Evolutionary conservation across 2,329 filamentous ascomycete genomes (phyloP), one percentile per base, ranked within the genome.

Genomic region (Aspergillus felis): DNA sequence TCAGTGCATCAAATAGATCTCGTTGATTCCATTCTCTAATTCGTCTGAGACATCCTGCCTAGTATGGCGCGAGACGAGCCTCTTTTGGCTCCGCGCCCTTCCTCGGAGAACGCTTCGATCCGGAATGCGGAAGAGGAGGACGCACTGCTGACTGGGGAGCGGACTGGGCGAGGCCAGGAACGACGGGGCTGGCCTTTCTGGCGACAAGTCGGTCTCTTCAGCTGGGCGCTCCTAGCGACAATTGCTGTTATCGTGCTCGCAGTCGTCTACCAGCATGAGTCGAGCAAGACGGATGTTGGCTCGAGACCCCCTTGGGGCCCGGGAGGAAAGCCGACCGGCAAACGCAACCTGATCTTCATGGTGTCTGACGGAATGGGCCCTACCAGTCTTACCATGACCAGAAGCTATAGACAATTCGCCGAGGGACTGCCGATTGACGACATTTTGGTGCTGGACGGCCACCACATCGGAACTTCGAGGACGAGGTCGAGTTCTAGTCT

Each of bases 321-420:
- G 29, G 68, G 67, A 57, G 72, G 72, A 22, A 79, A 77, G 61
- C 79, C 81, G 56, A 75, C 68, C 28, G 85, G 86, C 53, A 99
- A 97, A 81, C 85, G 91, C 55, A 99, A 97, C 75, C 81, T 99
- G 54, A 88, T 99, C 67, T 97, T 99, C 80, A 99, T 99, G 94
- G 93, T 99, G 41, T 96, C 91, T 0, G 94, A 99, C 74, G 94
- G 94, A 69, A 99, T 99, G 94, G 94, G 94, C 0, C 94, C 94
- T 7, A 91, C 94, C 8, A 93, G 91, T 66, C 81, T 99, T 54
- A 89, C 89, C 27, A 76, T 99, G 71, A 96, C 94, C 6, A 84
- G 94, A 56, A 90, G 87, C 70, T 99, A 89, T 78, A 86, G 90
- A 64, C 94, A 99, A 74, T 84, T 88, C 65, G 82, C 87, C 55